Evolutionary conservation across 371 early-diverging fungal species (phyloP), one percentile per base, ranked within the genome.

Genomic region (Syncephalis plumigaleata): DNA sequence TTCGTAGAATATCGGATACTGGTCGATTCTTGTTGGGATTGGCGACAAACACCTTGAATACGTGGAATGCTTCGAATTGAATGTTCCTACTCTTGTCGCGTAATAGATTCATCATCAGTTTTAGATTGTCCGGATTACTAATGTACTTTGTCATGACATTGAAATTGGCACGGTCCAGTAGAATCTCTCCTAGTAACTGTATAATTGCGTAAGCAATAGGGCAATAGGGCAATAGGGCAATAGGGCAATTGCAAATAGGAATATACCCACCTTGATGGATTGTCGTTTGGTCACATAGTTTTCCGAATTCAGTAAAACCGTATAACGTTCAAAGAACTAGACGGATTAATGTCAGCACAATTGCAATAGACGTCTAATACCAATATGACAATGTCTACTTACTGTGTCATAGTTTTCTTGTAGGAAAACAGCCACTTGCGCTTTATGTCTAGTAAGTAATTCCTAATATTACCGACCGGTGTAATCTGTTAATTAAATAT

Each of bases 31-130:
- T 97, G 63, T 86, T 85, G 18, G 98, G 98, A 54, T 95, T 97
- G 39, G 98, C 98, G 0, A 94, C 94, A 72, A 97, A 97, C 31
- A 94, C 87, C 74, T 97, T 97, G 72, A 96, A 97, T 22, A 96
- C 93, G 66, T 97, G 98, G 70, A 97, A 97, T 0, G 98, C 96
- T 68, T 97, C 98, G 58, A 91, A 95, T 63, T 96, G 98, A 53
- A 97, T 97, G 60, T 92, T 96, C 56, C 86, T 77, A 61, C 89
- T 88, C 55, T 75, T 81, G 63, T 96, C 93, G 48, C 89, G 75
- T 49, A 97, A 65, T 45, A 92, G 66, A 51, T 85, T 92, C 98
- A 97, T 97, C 81, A 95, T 88, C 53, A 92, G 69, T 66, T 94
- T 93, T 44, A 97, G 68, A 55, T 97, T 93, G 25, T 86, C 91